A percentile compares a stretch with the other conserved stretches of the same genome.
Conservation (phyloP, 176 grass and related monocot genomes). For the Oryza glaberrima region DNA sequence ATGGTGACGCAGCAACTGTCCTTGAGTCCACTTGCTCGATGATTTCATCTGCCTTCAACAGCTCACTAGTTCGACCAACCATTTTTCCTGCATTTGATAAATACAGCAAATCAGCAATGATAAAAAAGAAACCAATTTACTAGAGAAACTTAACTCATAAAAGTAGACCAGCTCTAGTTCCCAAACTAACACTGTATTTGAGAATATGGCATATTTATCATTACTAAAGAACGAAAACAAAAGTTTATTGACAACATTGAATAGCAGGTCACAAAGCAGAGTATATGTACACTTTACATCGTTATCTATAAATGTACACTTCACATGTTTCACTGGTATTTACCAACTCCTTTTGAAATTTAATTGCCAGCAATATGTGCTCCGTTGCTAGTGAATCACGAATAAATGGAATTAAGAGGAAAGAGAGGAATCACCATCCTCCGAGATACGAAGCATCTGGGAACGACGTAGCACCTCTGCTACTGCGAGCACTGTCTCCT, state of each 20-base stretch:
- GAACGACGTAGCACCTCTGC: constrained; percentile 65
- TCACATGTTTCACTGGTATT: background rate
- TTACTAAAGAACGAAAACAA: background rate
- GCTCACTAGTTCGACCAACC: constrained; percentile 52
- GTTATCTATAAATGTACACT: background rate
- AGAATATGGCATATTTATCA: background rate
- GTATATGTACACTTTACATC: background rate
- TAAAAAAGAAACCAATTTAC: background rate
- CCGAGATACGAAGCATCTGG: constrained; percentile 55
- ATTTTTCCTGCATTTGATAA: constrained; percentile 58
- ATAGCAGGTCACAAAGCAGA: background rate
- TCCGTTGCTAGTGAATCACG: background rate
- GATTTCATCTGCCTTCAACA: constrained; percentile 62
- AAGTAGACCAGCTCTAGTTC: background rate
- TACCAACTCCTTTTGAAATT: background rate
- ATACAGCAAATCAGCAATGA: background rate
- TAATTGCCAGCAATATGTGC: background rate
- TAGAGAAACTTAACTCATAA: background rate
- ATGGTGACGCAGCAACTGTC: constrained; percentile 64
- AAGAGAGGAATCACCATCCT: constrained; percentile 49
- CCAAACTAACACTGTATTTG: background rate
- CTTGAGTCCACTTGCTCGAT: constrained; percentile 64
- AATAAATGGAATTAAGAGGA: background rate
- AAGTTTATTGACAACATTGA: background rate
- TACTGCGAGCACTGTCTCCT: constrained; percentile 49